A percentile compares a stretch with the other conserved stretches of the same genome.
phyloP scores from a whole-genome alignment of 192 early-diverging fungal species.

The Coemansia nantahalensis region DNA sequence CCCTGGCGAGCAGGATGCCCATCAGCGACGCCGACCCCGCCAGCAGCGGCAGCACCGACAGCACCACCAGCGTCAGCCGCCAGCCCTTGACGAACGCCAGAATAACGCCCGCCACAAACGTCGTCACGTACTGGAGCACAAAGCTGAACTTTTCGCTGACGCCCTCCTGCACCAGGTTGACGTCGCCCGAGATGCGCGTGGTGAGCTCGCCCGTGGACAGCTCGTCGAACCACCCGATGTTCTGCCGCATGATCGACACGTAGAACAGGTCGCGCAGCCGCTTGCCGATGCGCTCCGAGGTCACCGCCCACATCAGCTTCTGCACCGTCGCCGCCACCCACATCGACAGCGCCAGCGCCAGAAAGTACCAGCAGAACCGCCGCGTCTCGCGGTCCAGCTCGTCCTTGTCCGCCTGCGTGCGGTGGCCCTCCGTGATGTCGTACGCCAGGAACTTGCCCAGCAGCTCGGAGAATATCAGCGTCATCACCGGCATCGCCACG shows the following conservation, averaged over 20 bases:
- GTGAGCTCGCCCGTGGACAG: slow-evolving; percentile 77
- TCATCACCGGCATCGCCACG: slow-evolving; percentile 51
- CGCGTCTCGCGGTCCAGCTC: slow-evolving; percentile 37
- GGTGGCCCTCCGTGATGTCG: background rate
- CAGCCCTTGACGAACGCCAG: slow-evolving; percentile 80
- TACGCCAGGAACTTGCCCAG: slow-evolving; percentile 24
- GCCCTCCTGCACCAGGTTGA: slow-evolving; percentile 83
- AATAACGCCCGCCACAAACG: slow-evolving; percentile 72
- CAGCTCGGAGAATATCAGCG: slow-evolving; percentile 43
- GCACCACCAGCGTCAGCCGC: slow-evolving; percentile 78
- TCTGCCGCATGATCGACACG: slow-evolving; percentile 75
- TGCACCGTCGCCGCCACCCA: slow-evolving; percentile 18
- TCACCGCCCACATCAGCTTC: slow-evolving; percentile 19
- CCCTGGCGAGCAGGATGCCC: slow-evolving; percentile 53
- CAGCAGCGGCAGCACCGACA: slow-evolving; percentile 74
- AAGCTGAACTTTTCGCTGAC: slow-evolving; percentile 82
- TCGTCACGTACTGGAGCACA: slow-evolving; percentile 59
- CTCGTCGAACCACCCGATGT: slow-evolving; percentile 85
- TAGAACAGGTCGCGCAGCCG: slow-evolving; percentile 77
- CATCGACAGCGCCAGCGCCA: slow-evolving; percentile 19
- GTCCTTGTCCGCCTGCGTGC: slow-evolving; percentile 12
- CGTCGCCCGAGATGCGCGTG: slow-evolving; percentile 83
- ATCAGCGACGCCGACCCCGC: slow-evolving; percentile 56
- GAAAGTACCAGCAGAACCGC: slow-evolving; percentile 47
- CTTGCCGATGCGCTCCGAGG: slow-evolving; percentile 62